Evolutionary conservation across 352 stramenopile species (phyloP).

Genomic region (Thalassiosira delicatula): DNA sequence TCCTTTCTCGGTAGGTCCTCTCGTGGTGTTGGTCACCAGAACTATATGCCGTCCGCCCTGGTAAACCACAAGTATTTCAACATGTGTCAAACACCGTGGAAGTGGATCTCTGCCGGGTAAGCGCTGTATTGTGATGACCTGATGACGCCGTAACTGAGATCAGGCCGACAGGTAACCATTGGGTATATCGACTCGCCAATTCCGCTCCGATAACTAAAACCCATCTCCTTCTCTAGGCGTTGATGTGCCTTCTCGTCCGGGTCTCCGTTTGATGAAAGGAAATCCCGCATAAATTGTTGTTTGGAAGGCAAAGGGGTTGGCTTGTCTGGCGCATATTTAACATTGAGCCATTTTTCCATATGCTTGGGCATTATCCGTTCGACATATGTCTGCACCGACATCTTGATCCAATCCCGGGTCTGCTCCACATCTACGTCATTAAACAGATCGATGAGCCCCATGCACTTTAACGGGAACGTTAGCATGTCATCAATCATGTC

Average conservation of each 20-base stretch:
- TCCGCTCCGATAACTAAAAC: constrained; percentile 32
- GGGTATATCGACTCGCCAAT: constrained; percentile 58
- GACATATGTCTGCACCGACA: constrained; percentile 47
- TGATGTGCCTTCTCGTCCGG: constrained; percentile 15
- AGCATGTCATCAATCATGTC: constrained; percentile 38
- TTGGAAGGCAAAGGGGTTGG: constrained; percentile 2
- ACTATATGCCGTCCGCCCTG: constrained; percentile 15
- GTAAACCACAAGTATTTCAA: constrained; percentile 35
- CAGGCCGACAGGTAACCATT: constrained; percentile 16
- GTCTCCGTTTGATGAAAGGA: neutral
- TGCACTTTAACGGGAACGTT: constrained; percentile 26
- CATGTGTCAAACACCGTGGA: constrained; percentile 22
- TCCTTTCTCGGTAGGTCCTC: neutral
- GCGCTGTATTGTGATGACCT: neutral
- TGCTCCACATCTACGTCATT: constrained; percentile 58
- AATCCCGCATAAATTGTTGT: neutral
- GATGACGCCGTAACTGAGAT: constrained; percentile 4
- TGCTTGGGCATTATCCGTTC: constrained; percentile 13
- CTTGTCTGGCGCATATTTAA: neutral
- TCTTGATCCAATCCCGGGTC: constrained; percentile 43
- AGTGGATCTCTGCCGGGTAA: constrained; percentile 42
- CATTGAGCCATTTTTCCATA: constrained; percentile 3
- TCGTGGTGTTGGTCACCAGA: neutral
- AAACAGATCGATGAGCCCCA: constrained; percentile 32
- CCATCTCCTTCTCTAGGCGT: neutral